phyloP scores from a whole-genome alignment of 208 protist genomes.

The Leishmania martiniquensis region DNA sequence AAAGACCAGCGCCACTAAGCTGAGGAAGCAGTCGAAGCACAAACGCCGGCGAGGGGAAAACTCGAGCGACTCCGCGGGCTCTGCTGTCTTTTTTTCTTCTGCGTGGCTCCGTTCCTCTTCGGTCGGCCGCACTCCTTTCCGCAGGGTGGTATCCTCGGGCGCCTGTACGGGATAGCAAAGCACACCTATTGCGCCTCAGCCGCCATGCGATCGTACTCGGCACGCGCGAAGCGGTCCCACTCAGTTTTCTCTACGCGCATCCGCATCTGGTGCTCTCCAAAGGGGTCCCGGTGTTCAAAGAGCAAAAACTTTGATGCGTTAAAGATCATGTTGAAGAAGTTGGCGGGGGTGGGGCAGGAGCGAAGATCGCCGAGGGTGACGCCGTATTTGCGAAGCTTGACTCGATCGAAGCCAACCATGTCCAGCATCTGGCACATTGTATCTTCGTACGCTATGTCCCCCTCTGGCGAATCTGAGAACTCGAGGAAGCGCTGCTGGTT shows the following conservation, averaged over 20 bases:
- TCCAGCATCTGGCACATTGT: slow-evolving; percentile 96
- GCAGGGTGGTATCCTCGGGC: neutral
- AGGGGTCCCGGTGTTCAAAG: slow-evolving; percentile 94
- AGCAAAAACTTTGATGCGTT: slow-evolving; percentile 95
- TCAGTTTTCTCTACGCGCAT: slow-evolving; percentile 79
- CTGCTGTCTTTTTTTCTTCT: neutral
- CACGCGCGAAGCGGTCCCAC: slow-evolving; percentile 94
- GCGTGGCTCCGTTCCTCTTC: neutral
- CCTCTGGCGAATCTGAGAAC: slow-evolving; percentile 59
- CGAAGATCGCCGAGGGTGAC: slow-evolving; percentile 93
- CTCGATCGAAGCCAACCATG: slow-evolving; percentile 84
- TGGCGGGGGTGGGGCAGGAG: slow-evolving; percentile 75
- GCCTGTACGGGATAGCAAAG: neutral
- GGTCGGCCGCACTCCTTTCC: neutral
- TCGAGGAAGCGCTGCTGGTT: slow-evolving; percentile 91
- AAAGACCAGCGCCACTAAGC: neutral
- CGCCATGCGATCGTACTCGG: slow-evolving; percentile 93
- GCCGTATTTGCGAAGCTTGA: slow-evolving; percentile 44
- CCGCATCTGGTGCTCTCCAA: slow-evolving; percentile 75
- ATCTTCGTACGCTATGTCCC: slow-evolving; percentile 78
- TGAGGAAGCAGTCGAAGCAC: neutral
- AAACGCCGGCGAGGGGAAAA: neutral
- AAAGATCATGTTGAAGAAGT: slow-evolving; percentile 96
- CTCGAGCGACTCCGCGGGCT: neutral
- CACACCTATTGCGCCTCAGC: slow-evolving; percentile 65